These are phyloP conservation scores for Tolypocladium ovalisporum DNA, from an alignment of 2,329 filamentous ascomycete species.

Conservation along the genomic window DNA sequence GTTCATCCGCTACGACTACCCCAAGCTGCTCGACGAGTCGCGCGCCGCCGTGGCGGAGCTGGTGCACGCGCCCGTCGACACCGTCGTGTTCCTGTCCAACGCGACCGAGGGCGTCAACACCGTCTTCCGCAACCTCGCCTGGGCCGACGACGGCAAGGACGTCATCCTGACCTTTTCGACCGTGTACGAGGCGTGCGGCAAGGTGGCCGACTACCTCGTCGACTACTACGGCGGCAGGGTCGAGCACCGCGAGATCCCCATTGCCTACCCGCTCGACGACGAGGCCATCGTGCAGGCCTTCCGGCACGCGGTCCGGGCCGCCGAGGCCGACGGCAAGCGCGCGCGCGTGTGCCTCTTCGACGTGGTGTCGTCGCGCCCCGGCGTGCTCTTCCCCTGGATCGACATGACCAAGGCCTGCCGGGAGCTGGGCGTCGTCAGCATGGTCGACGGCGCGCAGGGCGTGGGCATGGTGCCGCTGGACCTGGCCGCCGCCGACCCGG, in stretches of 20 bases:
- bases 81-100: slow-evolving; percentile 70
- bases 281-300: slow-evolving; percentile 54
- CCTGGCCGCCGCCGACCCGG: slow-evolving; percentile 54
- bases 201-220: slow-evolving; percentile 58
- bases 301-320: slow-evolving; percentile 40
- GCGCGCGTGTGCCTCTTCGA: slow-evolving; percentile 64
- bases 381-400: slow-evolving; percentile 71
- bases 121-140: slow-evolving; percentile 65
- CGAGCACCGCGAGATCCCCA: slow-evolving; percentile 40
- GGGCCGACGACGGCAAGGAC: slow-evolving; percentile 59
- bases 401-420: slow-evolving; percentile 51
- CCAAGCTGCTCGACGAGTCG: slow-evolving; percentile 52
- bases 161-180: slow-evolving; percentile 70
- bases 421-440: slow-evolving; percentile 55
- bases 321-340: slow-evolving; percentile 45
- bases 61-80: slow-evolving; percentile 53
- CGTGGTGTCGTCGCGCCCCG: slow-evolving; percentile 67
- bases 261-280: slow-evolving; percentile 61
- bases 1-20: slow-evolving; percentile 63
- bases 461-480: slow-evolving; percentile 70
- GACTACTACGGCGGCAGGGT: slow-evolving; percentile 47
- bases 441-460: slow-evolving; percentile 78
- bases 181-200: slow-evolving; percentile 69
- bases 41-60: slow-evolving; percentile 55
- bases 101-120: slow-evolving; percentile 71